phyloP scores from a whole-genome alignment of 306 rosid genomes.

The Rubus parviflorus region DNA sequence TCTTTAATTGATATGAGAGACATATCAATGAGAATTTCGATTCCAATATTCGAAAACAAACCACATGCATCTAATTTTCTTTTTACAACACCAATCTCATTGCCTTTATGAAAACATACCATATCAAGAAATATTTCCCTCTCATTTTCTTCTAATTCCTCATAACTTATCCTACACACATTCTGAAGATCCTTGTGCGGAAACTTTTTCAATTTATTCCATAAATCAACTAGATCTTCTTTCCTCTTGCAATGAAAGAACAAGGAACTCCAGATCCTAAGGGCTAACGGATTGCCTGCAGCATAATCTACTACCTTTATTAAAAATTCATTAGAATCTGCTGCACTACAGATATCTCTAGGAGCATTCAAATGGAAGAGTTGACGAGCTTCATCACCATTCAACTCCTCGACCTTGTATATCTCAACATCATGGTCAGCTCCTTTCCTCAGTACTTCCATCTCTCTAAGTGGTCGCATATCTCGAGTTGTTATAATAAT shows the following conservation, averaged over 20 bases:
- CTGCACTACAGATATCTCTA: background rate
- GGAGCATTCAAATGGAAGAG: slow-evolving; percentile 12
- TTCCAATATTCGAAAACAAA: slow-evolving; percentile 23
- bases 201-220: background rate
- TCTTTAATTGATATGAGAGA: slow-evolving; percentile 30
- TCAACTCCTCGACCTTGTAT: slow-evolving; percentile 8
- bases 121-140: slow-evolving; percentile 29
- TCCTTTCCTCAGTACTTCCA: background rate
- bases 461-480: background rate
- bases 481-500: background rate
- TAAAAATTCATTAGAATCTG: background rate
- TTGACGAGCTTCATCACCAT: background rate
- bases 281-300: background rate
- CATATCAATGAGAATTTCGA: slow-evolving; percentile 34
- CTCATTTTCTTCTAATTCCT: slow-evolving; percentile 17
- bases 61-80: slow-evolving; percentile 21
- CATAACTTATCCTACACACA: slow-evolving; percentile 7
- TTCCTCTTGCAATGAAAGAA: background rate
- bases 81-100: slow-evolving; percentile 7
- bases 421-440: background rate
- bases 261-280: background rate
- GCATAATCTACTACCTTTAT: background rate
- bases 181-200: background rate
- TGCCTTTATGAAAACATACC: slow-evolving; percentile 42
- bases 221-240: background rate